phyloP scores from a whole-genome alignment of 2,329 filamentous ascomycete genomes.

The Verticillium nonalfalfae region DNA sequence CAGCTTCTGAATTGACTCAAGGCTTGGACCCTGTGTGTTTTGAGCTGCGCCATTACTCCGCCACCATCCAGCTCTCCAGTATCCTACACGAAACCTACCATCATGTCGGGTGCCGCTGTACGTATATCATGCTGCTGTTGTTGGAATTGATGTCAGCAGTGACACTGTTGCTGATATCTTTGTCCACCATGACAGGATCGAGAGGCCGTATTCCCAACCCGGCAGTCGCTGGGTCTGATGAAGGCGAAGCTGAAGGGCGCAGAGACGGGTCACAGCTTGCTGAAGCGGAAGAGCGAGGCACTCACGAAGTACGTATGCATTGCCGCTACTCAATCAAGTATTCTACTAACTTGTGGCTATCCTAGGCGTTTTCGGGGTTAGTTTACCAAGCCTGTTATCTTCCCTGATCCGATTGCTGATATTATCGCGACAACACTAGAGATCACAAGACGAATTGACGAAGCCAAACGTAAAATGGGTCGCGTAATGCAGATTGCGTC shows the following conservation, averaged over 20 bases:
- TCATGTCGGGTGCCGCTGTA: slow-evolving; percentile 34
- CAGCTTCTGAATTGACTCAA: too few relatives aligned
- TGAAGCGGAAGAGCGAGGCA: slow-evolving; percentile 97
- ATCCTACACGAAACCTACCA: slow-evolving; percentile 1
- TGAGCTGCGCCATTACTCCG: neutral
- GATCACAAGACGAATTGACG: slow-evolving; percentile 94
- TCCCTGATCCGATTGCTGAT: neutral
- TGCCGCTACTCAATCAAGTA: neutral
- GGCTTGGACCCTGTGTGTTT: too few relatives aligned
- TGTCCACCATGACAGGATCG: slow-evolving; percentile 56
- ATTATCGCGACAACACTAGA: slow-evolving; percentile 45
- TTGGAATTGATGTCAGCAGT: neutral
- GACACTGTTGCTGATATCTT: neutral
- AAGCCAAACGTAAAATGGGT: slow-evolving; percentile 99
- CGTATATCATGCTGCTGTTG: slow-evolving; percentile 6
- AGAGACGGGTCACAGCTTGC: slow-evolving; percentile 83
- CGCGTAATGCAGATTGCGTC: slow-evolving; percentile 98
- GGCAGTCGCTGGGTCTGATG: slow-evolving; percentile 94
- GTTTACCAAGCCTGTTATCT: slow-evolving; percentile 4
- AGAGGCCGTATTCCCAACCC: slow-evolving; percentile 95
- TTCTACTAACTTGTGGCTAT: neutral
- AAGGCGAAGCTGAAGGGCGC: slow-evolving; percentile 96
- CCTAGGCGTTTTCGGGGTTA: slow-evolving; percentile 81
- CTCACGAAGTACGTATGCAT: slow-evolving; percentile 74
- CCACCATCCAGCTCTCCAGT: neutral